Base-by-base conservation (phyloP, 306 rosid species). In the Erythrophleum fordii region DNA sequence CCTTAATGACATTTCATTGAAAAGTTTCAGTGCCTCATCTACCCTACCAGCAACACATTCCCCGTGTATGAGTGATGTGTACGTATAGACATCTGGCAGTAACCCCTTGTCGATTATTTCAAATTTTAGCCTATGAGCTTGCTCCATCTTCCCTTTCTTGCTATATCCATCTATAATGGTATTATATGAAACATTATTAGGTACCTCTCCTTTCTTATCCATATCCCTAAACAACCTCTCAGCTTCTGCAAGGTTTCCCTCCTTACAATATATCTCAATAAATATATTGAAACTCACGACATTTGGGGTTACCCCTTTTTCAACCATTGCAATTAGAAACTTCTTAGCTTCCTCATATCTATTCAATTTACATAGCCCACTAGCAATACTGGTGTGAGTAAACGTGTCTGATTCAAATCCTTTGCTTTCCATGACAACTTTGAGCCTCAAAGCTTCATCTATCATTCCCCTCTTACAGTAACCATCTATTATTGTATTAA, bases 251-350 rank as follows among this genome's bases (percentile, higher is more conserved):
- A 94, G 76, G 86, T 91, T 83, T 56, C 97, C 95, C 88, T 94
- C 97, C 86, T 94, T 90, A 87, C 98, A 88, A 83, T 82, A 86
- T 79, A 91, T 91, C 83, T 90, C 97, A 72, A 94, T 83, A 85
- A 89, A 83, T 37, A 72, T 87, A 75, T 91, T 87, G 80, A 83
- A 91, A 22, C 85, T 87, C 76, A 92, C 93, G 29, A 77, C 62
- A 65, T 88, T 91, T 3, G 89, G 91, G 72, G 86, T 66, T 74
- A 90, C 89, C 42, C 93, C 97, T 65, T 75, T 85, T 71, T 91
- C 97, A 39, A 26, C 89, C 98, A 92, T 92, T 71, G 85, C 71
- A 69, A 78, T 67, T 83, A 95, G 83, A 53, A 76, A 65, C 29
- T 53, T 77, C 90, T 88, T 95, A 5, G 98, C 97, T 75, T 92